Evolutionary conservation across 2,329 filamentous ascomycete genomes (phyloP).

Genomic region (Neopestalotiopsis rosae): DNA sequence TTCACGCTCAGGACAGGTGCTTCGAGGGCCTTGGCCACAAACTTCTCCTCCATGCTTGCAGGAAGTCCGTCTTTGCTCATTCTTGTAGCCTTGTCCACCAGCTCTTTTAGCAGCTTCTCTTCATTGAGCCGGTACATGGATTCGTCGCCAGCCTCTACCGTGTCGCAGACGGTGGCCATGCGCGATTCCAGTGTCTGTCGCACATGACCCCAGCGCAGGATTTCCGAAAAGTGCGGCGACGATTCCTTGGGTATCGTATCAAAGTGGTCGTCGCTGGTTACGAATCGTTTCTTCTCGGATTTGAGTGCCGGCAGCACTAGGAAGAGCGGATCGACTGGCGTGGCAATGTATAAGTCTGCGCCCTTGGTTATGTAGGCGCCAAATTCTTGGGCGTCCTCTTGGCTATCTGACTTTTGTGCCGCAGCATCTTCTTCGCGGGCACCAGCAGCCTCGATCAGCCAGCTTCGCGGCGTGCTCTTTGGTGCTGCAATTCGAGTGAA

Average conservation of each 20-base stretch:
- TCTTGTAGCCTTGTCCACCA: slow-evolving; percentile 74
- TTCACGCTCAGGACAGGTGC: slow-evolving; percentile 75
- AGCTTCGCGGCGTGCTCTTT: slow-evolving; percentile 62
- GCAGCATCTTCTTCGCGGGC: slow-evolving; percentile 19
- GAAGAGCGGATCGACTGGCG: slow-evolving; percentile 84
- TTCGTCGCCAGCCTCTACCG: slow-evolving; percentile 82
- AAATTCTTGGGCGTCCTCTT: slow-evolving; percentile 29
- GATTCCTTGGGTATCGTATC: slow-evolving; percentile 63
- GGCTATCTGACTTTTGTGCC: slow-evolving; percentile 21
- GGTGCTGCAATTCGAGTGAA: slow-evolving; percentile 64
- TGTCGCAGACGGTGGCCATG: slow-evolving; percentile 77
- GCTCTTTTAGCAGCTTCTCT: slow-evolving; percentile 67
- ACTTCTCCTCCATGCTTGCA: slow-evolving; percentile 82
- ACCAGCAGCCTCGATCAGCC: slow-evolving; percentile 56
- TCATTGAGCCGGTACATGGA: slow-evolving; percentile 82
- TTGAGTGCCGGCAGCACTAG: slow-evolving; percentile 77
- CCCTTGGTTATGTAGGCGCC: slow-evolving; percentile 60
- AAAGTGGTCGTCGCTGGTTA: slow-evolving; percentile 74
- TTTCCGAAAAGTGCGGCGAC: slow-evolving; percentile 62
- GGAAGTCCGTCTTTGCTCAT: slow-evolving; percentile 74
- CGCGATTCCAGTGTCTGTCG: slow-evolving; percentile 64
- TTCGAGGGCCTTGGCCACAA: slow-evolving; percentile 78
- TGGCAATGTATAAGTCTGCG: slow-evolving; percentile 82
- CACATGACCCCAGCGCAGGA: slow-evolving; percentile 56
- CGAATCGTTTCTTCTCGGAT: slow-evolving; percentile 65